phyloP scores from a whole-genome alignment of 495 filamentous ascomycete genomes.

The Hypomontagnella submonticulosa region DNA sequence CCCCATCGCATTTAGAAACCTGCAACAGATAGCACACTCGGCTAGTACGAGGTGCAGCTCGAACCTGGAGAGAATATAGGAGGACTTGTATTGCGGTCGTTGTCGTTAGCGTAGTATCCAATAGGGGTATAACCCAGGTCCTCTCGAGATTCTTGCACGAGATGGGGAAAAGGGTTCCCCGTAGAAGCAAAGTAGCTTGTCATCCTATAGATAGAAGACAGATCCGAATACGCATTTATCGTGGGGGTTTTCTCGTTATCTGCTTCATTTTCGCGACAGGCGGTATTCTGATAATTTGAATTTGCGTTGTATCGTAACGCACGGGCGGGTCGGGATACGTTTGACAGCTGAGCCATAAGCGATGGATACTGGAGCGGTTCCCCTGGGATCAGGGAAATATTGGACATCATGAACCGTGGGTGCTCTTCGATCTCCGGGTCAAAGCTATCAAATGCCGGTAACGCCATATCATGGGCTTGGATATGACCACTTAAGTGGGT shows the following conservation, averaged over 20 bases:
- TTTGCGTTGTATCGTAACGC: not conserved
- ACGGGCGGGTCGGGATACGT: not conserved
- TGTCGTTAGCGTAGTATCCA: not conserved
- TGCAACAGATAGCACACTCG: not conserved
- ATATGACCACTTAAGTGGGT: not conserved
- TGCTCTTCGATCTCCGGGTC: not conserved
- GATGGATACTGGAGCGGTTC: not conserved
- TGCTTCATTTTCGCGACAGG: not conserved
- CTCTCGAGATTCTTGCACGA: not conserved
- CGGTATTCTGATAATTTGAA: not conserved
- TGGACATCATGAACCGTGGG: not conserved
- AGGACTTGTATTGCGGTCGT: not conserved
- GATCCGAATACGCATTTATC: constrained; percentile 4
- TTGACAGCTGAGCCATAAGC: not conserved
- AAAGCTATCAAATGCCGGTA: not conserved
- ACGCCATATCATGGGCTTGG: not conserved
- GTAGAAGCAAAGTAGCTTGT: not conserved
- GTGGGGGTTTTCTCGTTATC: not conserved
- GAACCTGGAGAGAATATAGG: not conserved
- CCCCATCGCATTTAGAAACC: not conserved
- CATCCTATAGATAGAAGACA: not conserved
- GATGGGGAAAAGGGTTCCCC: not conserved
- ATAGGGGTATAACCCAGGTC: not conserved
- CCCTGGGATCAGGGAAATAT: not conserved
- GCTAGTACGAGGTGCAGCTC: not conserved